Conservation (phyloP, 2,329 filamentous ascomycete species). For the Alternaria triticimaculans region DNA sequence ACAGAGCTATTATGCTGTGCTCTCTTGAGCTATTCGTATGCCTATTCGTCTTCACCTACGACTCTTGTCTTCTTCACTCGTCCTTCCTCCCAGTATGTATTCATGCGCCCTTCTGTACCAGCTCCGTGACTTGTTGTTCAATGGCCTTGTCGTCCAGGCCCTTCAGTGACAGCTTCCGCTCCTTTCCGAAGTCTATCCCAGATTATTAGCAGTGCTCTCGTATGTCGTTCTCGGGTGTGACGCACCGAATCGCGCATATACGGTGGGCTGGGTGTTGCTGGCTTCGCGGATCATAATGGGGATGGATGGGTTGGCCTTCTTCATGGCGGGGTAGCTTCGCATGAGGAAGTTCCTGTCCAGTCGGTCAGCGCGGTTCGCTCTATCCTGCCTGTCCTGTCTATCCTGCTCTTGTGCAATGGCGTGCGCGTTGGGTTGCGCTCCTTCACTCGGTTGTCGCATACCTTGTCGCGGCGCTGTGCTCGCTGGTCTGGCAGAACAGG, state of each 20-base stretch:
- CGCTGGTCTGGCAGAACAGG: slow-evolving; percentile 92
- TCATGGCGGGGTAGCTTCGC: slow-evolving; percentile 96
- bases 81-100: not conserved
- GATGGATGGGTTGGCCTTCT: slow-evolving; percentile 94
- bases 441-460: slow-evolving; percentile 51
- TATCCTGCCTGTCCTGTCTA: not conserved
- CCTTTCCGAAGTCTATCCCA: slow-evolving; percentile 67
- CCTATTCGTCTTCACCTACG: not conserved
- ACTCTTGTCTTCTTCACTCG: not conserved
- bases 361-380: slow-evolving; percentile 7
- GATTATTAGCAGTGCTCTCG: not conserved
- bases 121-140: slow-evolving; percentile 68
- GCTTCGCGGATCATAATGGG: slow-evolving; percentile 97
- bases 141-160: slow-evolving; percentile 75
- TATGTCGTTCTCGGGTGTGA: not conserved
- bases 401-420: not conserved
- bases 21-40: not conserved
- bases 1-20: not conserved
- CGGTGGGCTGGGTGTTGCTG: slow-evolving; percentile 78
- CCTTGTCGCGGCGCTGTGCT: slow-evolving; percentile 89
- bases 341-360: slow-evolving; percentile 81
- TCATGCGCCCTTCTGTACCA: slow-evolving; percentile 59
- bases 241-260: slow-evolving; percentile 93
- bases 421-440: slow-evolving; percentile 1
- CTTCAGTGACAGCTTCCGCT: slow-evolving; percentile 68